Percentiles rank a stretch among this genome's conserved stretches.
Evolutionary conservation across 2,329 filamentous ascomycete genomes (phyloP).

Genomic region (Teratosphaeria viscida): DNA sequence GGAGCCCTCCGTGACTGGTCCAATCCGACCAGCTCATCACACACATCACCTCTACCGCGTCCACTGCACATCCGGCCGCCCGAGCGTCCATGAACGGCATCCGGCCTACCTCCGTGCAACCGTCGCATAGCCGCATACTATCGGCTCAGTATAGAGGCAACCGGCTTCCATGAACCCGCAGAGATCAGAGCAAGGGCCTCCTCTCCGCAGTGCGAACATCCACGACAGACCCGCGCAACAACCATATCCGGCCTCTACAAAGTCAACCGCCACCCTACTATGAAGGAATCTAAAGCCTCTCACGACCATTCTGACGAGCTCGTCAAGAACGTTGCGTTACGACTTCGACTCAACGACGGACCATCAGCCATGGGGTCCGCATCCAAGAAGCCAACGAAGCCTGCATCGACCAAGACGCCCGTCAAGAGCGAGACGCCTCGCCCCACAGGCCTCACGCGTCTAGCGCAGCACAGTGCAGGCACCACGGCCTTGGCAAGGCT

Average conservation of each 20-base stretch:
- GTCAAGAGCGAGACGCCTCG: slow-evolving; percentile 4
- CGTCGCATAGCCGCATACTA: slow-evolving; percentile 3
- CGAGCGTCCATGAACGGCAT: background rate
- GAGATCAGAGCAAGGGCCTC: background rate
- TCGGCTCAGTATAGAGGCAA: slow-evolving; percentile 6
- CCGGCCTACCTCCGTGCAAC: background rate
- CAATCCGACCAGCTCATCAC: background rate
- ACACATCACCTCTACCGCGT: background rate
- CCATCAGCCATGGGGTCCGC: background rate
- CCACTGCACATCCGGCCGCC: background rate
- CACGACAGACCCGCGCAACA: slow-evolving; percentile 9
- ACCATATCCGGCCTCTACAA: slow-evolving; percentile 9
- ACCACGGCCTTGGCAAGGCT: slow-evolving; percentile 13
- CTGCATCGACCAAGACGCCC: background rate
- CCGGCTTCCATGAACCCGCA: slow-evolving; percentile 11
- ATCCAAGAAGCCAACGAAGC: background rate
- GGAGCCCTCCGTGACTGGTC: background rate
- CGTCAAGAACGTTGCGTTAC: slow-evolving; percentile 6
- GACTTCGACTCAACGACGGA: slow-evolving; percentile 5
- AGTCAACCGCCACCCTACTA: slow-evolving; percentile 13
- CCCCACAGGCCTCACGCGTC: background rate
- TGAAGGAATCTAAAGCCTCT: slow-evolving; percentile 8
- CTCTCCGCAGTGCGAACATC: slow-evolving; percentile 7
- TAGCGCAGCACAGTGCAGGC: background rate
- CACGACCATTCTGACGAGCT: slow-evolving; percentile 1